Conservation (phyloP, 495 filamentous ascomycete genomes). For the Rusavskia elegans region DNA sequence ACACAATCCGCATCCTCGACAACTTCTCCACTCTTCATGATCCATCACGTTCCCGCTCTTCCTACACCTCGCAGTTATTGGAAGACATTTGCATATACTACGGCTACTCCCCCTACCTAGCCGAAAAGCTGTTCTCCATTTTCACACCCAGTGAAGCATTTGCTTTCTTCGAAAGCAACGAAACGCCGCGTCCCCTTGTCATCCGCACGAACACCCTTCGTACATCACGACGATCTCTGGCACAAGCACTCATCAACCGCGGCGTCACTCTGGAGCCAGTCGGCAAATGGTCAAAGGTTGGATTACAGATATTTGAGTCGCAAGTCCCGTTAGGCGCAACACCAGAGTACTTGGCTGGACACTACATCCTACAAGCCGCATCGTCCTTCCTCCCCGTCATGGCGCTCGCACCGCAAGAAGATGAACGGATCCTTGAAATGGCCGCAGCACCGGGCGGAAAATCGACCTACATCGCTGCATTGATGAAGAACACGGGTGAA, state of each 20-base stretch:
- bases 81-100: slow-evolving; percentile 93
- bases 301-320: slow-evolving; percentile 88
- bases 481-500: slow-evolving; percentile 98
- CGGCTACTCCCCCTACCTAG: slow-evolving; percentile 70
- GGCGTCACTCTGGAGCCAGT: slow-evolving; percentile 93
- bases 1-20: slow-evolving; percentile 79
- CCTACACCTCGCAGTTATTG: slow-evolving; percentile 72
- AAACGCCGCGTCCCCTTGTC: slow-evolving; percentile 74
- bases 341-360: slow-evolving; percentile 89
- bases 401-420: slow-evolving; percentile 85
- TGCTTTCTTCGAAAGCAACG: slow-evolving; percentile 97
- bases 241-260: slow-evolving; percentile 89
- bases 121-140: slow-evolving; percentile 74
- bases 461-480: slow-evolving; percentile 84
- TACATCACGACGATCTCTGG: slow-evolving; percentile 80
- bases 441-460: slow-evolving; percentile 96
- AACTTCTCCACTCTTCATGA: slow-evolving; percentile 70
- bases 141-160: slow-evolving; percentile 92
- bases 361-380: slow-evolving; percentile 95
- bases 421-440: slow-evolving; percentile 87
- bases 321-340: slow-evolving; percentile 93
- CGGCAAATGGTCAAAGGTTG: slow-evolving; percentile 97
- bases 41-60: slow-evolving; percentile 60
- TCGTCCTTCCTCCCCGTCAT: slow-evolving; percentile 96
- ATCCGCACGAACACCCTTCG: slow-evolving; percentile 89